Evolutionary conservation across 2,329 filamentous ascomycete species (phyloP).

Genomic region (Ramularia endophylla): DNA sequence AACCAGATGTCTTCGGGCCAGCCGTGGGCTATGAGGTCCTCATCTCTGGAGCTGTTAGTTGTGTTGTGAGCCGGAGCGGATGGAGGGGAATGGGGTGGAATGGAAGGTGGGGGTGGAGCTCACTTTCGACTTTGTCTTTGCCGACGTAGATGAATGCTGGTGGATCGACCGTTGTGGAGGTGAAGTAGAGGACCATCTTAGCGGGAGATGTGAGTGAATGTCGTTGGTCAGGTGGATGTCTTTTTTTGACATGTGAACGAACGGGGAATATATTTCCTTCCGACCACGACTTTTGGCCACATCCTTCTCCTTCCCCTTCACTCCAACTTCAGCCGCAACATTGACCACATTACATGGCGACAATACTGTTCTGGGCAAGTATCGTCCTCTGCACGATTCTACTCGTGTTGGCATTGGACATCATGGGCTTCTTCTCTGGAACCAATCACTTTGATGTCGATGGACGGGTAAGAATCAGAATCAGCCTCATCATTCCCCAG

Average conservation of each 20-base stretch:
- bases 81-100: no score
- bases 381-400: constrained; percentile 32
- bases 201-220: no score
- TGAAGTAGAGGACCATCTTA: constrained; percentile 99
- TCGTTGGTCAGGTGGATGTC: no score
- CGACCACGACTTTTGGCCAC: not conserved
- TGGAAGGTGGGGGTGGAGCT: constrained; percentile 31
- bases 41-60: constrained; percentile 56
- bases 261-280: not conserved
- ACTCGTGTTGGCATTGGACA: constrained; percentile 34
- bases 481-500: not conserved
- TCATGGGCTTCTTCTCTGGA: constrained; percentile 63
- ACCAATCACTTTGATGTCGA: constrained; percentile 79
- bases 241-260: no score
- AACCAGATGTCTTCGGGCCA: constrained; percentile 99
- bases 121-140: constrained; percentile 99
- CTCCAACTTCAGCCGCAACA: not conserved
- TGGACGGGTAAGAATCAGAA: constrained; percentile 64
- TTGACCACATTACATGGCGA: constrained; percentile 22
- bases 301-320: not conserved
- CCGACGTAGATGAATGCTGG: constrained; percentile 89
- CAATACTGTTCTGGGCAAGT: constrained; percentile 33
- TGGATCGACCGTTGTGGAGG: constrained; percentile 74
- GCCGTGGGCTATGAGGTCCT: constrained; percentile 90
- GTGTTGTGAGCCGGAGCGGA: constrained; percentile 10